A percentile compares a stretch with the other conserved stretches of the same genome.
phyloP scores from a whole-genome alignment of 352 stramenopile species.

The Pythium dissotocum region DNA sequence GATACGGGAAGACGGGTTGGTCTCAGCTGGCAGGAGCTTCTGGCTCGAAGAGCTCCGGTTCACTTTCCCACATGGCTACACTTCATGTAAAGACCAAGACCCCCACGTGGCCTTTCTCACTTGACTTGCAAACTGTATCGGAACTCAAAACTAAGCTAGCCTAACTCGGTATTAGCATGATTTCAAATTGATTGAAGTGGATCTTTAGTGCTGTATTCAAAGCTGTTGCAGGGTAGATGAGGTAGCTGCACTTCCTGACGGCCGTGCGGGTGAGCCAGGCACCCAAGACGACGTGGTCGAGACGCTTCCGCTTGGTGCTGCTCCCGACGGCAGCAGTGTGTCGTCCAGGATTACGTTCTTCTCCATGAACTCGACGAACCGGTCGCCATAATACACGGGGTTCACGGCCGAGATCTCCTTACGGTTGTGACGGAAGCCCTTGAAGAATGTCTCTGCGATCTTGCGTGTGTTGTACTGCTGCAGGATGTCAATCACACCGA shows the following conservation, averaged over 20 bases:
- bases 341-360: slow-evolving; percentile 72
- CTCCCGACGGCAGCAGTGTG: slow-evolving; percentile 31
- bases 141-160: not conserved
- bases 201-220: not conserved
- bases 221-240: slow-evolving; percentile 12
- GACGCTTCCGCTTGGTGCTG: not conserved
- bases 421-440: slow-evolving; percentile 80
- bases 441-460: slow-evolving; percentile 90
- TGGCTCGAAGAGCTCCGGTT: not conserved
- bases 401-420: slow-evolving; percentile 89
- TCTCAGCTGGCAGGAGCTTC: slow-evolving; percentile 1
- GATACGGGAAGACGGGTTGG: not conserved
- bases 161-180: not conserved
- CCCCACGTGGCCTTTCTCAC: not conserved
- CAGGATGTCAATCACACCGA: slow-evolving; percentile 93
- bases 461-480: slow-evolving; percentile 94
- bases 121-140: slow-evolving; percentile 12
- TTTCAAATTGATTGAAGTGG: not conserved
- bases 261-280: not conserved
- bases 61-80: slow-evolving; percentile 7
- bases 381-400: slow-evolving; percentile 85
- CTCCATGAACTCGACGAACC: slow-evolving; percentile 91
- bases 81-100: slow-evolving; percentile 3
- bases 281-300: not conserved
- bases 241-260: not conserved